These are phyloP conservation scores for Glebionis coronaria DNA, from an alignment of 129 eudicot species.

Conservation along the genomic window DNA sequence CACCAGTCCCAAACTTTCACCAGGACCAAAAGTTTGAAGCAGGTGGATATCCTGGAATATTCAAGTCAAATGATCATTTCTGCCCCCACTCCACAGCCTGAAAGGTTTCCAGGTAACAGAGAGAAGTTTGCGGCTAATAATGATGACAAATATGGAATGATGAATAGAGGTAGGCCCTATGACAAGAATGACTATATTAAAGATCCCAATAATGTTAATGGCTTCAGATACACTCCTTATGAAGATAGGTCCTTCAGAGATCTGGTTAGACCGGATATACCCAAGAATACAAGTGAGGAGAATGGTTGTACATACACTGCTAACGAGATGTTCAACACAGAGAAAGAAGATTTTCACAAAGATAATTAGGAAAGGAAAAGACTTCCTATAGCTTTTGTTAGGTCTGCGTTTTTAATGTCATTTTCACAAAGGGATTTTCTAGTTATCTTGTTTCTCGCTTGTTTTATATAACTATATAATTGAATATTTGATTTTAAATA, in stretches of 20 bases:
- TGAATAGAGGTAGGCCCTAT: conserved; percentile 42
- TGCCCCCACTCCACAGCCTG: conserved; percentile 43
- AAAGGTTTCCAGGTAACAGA: conserved; percentile 44
- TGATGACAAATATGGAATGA: conserved; percentile 18
- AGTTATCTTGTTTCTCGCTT: too few species aligned
- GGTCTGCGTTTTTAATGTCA: conserved; percentile 21
- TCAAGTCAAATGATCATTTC: conserved; percentile 41
- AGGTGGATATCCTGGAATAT: conserved; percentile 34
- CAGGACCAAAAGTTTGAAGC: conserved; percentile 28
- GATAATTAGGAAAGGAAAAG: conserved; percentile 32
- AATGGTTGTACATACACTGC: conserved; percentile 28
- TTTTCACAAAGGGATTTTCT: conserved; percentile 41
- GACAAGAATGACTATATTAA: conserved; percentile 31
- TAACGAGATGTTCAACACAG: conserved; percentile 28
- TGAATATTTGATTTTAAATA: too few species aligned
- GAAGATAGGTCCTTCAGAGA: conserved; percentile 20
- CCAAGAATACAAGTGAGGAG: conserved; percentile 18
- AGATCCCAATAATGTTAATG: background rate
- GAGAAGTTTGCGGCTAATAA: conserved; percentile 28
- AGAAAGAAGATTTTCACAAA: conserved; percentile 31
- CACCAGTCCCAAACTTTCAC: conserved; percentile 42
- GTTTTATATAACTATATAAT: too few species aligned
- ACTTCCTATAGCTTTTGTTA: conserved; percentile 18
- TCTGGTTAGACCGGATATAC: background rate
- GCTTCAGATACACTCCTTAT: too few species aligned